Base-by-base conservation (phyloP, 768 basidiomycete species). In the Cystobasidium ongulense region DNA sequence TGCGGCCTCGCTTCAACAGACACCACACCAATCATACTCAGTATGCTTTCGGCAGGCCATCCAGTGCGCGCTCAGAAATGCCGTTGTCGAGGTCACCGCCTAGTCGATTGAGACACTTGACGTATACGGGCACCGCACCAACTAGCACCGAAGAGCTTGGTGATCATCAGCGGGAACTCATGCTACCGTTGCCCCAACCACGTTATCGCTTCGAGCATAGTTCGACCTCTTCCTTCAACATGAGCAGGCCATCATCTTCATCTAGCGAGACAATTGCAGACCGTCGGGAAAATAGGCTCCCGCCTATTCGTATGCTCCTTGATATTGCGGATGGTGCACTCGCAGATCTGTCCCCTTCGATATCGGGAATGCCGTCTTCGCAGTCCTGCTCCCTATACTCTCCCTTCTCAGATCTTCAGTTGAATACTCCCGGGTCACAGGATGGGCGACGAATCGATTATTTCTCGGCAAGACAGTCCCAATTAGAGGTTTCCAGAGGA, bases 261-360 rank as follows among this genome's bases (percentile, higher is more conserved):
- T 17, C 57, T 4, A 35, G 63, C 36, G 39, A 27, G 2, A 71
- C 53, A 7, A 35, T 71, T 10, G 68, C 68, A 4, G 68, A 71
- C 25, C 68, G 68, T 23, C 21, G 68, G 29, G 36, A 59, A 29
- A 57, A 33, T 36, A 31, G 68, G 35, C 68, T 71, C 23, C 68
- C 68, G 23, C 68, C 68, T 1, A 46, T 71, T 25, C 52, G 54
- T 27, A 33, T 71, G 33, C 68, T 71, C 10, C 68, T 71, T 1
- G 68, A 71, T 53, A 71, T 71, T 11, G 68, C 53, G 11, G 68
- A 71, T 54, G 29, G 52, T 1, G 68, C 38, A 27, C 21, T 52
- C 11, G 27, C 41, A 3, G 68, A 61, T 39, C 25, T 54, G 21
- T 57, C 68, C 1, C 68, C 68, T 3, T 11, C 53, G 21, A 8